Percentiles rank a stretch among this genome's conserved stretches.
These are phyloP conservation scores for Psidium guajava DNA, from an alignment of 345 rosid species.

Conservation along the genomic window DNA sequence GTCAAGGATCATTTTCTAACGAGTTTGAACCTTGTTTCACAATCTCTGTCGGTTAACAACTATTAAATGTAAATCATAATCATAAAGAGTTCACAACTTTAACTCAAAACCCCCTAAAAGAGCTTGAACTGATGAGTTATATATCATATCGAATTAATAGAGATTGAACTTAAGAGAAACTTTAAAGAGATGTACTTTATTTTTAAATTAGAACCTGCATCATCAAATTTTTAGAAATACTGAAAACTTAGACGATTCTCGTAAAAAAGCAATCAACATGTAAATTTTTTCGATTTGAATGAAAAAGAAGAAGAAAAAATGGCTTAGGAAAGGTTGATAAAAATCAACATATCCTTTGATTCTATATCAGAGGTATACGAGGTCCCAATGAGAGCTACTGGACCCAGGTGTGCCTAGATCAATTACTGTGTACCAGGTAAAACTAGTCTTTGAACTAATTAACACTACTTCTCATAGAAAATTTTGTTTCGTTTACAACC, in stretches of 20 bases:
- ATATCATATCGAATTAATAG: background rate
- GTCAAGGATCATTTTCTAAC: too few relatives aligned
- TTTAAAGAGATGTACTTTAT: background rate
- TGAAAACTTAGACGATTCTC: background rate
- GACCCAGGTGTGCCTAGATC: background rate
- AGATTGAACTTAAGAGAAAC: background rate
- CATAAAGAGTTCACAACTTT: background rate
- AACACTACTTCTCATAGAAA: background rate
- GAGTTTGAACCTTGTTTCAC: too few relatives aligned
- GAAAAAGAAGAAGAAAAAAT: background rate
- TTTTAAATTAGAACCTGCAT: background rate
- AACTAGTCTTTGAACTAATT: background rate
- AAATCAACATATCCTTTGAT: background rate
- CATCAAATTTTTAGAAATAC: background rate
- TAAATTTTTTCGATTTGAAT: background rate
- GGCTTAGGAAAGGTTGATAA: background rate
- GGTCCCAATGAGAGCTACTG: background rate
- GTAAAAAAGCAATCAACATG: background rate
- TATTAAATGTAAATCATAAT: background rate
- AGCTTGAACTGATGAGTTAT: background rate
- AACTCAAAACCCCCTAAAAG: background rate
- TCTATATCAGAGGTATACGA: background rate
- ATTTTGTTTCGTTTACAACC: background rate
- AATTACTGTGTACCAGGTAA: fast-evolving
- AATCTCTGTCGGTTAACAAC: too few relatives aligned